Percentiles rank a stretch among this genome's conserved stretches.
These are phyloP conservation scores for Lachnum nothofagi DNA, from an alignment of 2,329 filamentous ascomycete species.

Conservation along the genomic window DNA sequence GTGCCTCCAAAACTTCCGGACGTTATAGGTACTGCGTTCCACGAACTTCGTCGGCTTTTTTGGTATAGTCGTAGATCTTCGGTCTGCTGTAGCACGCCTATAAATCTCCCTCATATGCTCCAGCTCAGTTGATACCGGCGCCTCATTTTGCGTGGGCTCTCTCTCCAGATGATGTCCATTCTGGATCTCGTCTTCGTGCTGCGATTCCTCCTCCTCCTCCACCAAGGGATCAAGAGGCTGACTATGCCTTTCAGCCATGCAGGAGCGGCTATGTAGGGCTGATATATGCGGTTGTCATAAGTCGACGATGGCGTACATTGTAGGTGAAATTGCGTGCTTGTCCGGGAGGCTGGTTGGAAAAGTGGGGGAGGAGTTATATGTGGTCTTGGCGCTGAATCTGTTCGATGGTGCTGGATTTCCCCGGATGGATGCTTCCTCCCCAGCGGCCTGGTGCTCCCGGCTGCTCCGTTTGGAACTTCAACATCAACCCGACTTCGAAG, in stretches of 20 bases:
- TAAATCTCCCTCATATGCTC: conserved; percentile 24
- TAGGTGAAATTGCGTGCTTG: too few species aligned
- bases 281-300: neutral
- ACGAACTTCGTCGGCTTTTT: conserved; percentile 19
- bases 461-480: too few species aligned
- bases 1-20: conserved; percentile 42
- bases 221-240: neutral
- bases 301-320: neutral
- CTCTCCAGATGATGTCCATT: neutral
- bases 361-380: too few species aligned
- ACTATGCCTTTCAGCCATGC: conserved; percentile 11
- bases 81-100: conserved; percentile 19
- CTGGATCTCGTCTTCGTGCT: neutral
- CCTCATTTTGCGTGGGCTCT: conserved; percentile 16
- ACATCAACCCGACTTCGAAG: too few species aligned
- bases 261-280: conserved; percentile 4
- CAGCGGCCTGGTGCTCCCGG: too few species aligned
- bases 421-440: too few species aligned
- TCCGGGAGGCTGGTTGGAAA: too few species aligned
- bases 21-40: conserved; percentile 17
- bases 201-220: neutral
- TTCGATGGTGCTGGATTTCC: too few species aligned
- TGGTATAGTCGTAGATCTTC: conserved; percentile 5
- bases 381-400: too few species aligned
- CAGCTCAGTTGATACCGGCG: conserved; percentile 28